Conservation (phyloP, 768 basidiomycete species). For the Termitomyces sp. region DNA sequence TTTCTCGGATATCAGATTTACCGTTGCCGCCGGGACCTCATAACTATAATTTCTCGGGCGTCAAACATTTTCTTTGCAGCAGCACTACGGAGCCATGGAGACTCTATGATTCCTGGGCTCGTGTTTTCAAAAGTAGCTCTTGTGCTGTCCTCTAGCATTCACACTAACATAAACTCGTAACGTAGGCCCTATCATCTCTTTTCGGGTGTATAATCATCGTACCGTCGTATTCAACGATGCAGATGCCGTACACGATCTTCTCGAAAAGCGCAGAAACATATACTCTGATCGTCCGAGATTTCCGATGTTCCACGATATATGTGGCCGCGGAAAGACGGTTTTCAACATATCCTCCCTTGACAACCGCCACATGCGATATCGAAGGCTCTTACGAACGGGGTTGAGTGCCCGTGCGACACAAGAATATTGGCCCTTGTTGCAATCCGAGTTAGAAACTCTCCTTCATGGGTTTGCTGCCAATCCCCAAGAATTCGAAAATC, state of each 20-base stretch:
- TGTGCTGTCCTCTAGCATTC: background rate
- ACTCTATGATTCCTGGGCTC: conserved; percentile 21
- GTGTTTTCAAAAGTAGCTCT: conserved; percentile 15
- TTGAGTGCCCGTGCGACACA: conserved; percentile 30
- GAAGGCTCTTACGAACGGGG: conserved; percentile 32
- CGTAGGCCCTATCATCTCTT: conserved; percentile 41
- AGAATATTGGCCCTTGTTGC: conserved; percentile 28
- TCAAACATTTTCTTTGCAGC: conserved; percentile 16
- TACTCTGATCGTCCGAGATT: conserved; percentile 52
- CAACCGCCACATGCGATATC: conserved; percentile 32
- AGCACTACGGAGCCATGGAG: conserved; percentile 21
- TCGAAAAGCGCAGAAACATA: conserved; percentile 43
- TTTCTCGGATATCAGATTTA: conserved; percentile 3
- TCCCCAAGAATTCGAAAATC: conserved; percentile 27
- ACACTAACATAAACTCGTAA: background rate
- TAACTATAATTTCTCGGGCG: conserved; percentile 17
- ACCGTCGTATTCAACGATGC: conserved; percentile 46
- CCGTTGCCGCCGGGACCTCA: conserved; percentile 23
- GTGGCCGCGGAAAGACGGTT: conserved; percentile 33
- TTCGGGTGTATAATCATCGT: conserved; percentile 37
- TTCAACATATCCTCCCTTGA: conserved; percentile 39
- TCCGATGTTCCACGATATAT: conserved; percentile 39
- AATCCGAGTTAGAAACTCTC: conserved; percentile 28
- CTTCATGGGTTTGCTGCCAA: conserved; percentile 24
- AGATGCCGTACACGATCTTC: conserved; percentile 37